phyloP scores from a whole-genome alignment of 495 filamentous ascomycete genomes.

The Letharia columbiana region DNA sequence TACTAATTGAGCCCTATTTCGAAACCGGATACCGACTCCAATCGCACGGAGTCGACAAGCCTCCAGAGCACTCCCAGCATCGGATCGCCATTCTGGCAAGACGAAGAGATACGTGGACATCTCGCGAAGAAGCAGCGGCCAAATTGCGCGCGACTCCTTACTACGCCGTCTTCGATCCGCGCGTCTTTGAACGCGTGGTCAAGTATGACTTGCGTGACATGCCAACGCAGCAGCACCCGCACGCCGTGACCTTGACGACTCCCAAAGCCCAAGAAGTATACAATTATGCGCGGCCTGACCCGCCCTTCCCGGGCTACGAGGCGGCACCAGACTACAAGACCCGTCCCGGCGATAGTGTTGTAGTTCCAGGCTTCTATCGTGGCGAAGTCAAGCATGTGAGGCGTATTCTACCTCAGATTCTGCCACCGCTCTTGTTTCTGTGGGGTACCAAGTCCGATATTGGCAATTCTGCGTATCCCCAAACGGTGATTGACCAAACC shows the following conservation, averaged over 20 bases:
- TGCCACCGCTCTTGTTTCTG: slow-evolving; percentile 8
- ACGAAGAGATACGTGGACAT: slow-evolving; percentile 24
- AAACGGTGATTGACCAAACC: neutral
- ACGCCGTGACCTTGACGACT: slow-evolving; percentile 48
- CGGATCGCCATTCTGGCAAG: neutral
- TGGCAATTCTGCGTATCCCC: slow-evolving; percentile 5
- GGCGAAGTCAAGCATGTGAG: neutral
- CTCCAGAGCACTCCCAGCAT: neutral
- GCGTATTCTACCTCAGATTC: neutral
- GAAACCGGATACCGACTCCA: slow-evolving; percentile 15
- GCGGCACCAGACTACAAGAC: slow-evolving; percentile 9
- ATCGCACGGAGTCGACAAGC: neutral
- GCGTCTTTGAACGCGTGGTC: slow-evolving; percentile 25
- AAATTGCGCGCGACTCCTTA: slow-evolving; percentile 19
- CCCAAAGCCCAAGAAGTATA: slow-evolving; percentile 53
- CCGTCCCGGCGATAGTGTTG: neutral
- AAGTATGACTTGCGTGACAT: slow-evolving; percentile 25
- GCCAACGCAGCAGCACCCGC: slow-evolving; percentile 15
- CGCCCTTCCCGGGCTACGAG: slow-evolving; percentile 6
- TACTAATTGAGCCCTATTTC: slow-evolving; percentile 40
- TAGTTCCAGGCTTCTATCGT: slow-evolving; percentile 13
- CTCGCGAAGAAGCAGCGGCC: slow-evolving; percentile 18
- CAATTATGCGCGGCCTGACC: slow-evolving; percentile 24
- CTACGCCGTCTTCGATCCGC: slow-evolving; percentile 23
- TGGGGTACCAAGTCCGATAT: slow-evolving; percentile 7